phyloP scores from a whole-genome alignment of 495 filamentous ascomycete genomes.

The Neurospora sp. region DNA sequence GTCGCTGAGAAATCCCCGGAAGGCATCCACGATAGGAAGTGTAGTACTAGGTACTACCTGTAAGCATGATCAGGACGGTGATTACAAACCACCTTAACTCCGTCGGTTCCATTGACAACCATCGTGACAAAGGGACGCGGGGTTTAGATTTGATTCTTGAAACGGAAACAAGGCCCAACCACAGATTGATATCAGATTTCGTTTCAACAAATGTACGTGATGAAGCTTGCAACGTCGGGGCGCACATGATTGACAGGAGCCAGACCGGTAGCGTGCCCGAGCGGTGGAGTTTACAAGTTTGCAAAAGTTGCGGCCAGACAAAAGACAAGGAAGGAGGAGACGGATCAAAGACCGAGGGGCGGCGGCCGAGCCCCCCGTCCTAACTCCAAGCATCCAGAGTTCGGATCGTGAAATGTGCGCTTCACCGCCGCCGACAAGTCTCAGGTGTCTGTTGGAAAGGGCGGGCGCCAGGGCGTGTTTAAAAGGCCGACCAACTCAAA shows the following conservation, averaged over 20 bases:
- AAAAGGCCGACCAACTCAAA: conserved; percentile 5
- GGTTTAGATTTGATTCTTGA: not conserved
- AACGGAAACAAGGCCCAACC: not conserved
- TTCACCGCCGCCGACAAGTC: conserved; percentile 8
- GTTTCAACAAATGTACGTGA: not conserved
- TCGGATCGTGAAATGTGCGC: not conserved
- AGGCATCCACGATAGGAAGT: not conserved
- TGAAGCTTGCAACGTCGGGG: not conserved
- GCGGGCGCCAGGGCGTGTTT: conserved; percentile 8
- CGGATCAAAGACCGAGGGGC: not conserved
- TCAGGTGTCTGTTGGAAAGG: conserved; percentile 6
- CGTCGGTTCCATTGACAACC: not conserved
- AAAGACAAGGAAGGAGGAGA: not conserved
- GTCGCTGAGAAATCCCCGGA: not conserved
- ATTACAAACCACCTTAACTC: not conserved
- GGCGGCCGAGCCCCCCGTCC: not conserved
- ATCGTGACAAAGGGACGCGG: not conserved
- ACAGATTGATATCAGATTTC: not conserved
- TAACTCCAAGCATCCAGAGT: not conserved
- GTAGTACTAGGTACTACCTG: not conserved
- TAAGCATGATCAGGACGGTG: not conserved
- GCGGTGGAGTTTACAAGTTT: not conserved
- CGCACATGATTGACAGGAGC: not conserved
- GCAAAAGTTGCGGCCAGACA: not conserved
- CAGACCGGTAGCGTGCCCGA: not conserved